Base-by-base conservation (phyloP, 2,329 filamentous ascomycete species). In the Cladosporium sp. region DNA sequence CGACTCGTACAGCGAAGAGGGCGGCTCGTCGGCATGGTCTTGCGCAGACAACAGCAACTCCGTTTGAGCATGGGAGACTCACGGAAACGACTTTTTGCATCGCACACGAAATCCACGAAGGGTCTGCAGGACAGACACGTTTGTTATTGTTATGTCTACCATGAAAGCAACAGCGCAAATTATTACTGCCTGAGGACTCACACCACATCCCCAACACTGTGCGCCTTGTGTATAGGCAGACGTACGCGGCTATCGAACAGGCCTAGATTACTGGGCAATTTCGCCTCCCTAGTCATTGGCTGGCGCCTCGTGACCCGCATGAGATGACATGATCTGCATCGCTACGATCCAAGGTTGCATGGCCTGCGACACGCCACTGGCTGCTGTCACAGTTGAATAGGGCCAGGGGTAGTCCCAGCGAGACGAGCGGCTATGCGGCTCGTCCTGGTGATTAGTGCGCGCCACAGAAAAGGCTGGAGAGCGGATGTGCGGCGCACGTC, bases 31-130 rank as follows among this genome's bases (percentile, higher is more conserved):
- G 1, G 74, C 74, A 0, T 78, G 74, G 69, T 74, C 75, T 1
- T 79, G 75, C 49, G 72, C 71, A 0, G 75, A 79, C 50, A 78
- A 78, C 66, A 76, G 75, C 4, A 61, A 61, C 32, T 32, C 28
- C 28, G 28, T 32, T 32, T 32, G 28, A 32, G 28, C 28, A 32
- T 32, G 8, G n/a, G n/a, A 32, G 28, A 32, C 28, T 32, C 28
- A 10, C 28, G 28, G 28, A 32, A 32, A 32, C 28, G 28, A 32
- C 28, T 22, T 19, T 39, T 22, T 42, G n/a, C 17, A 42, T 20
- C 17, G 47, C 7, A 13, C 17, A 24, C 32, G 32, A 50, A 36
- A 32, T 24, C 22, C 34, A 50, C 32, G 47, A 50, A 36, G 9
- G 19, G 35, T 50, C 45, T 32, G 24, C 51, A 37, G n/a, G 24